phyloP scores from a whole-genome alignment of 1,284 basidiomycete genomes.

The Leccinum proliferum region DNA sequence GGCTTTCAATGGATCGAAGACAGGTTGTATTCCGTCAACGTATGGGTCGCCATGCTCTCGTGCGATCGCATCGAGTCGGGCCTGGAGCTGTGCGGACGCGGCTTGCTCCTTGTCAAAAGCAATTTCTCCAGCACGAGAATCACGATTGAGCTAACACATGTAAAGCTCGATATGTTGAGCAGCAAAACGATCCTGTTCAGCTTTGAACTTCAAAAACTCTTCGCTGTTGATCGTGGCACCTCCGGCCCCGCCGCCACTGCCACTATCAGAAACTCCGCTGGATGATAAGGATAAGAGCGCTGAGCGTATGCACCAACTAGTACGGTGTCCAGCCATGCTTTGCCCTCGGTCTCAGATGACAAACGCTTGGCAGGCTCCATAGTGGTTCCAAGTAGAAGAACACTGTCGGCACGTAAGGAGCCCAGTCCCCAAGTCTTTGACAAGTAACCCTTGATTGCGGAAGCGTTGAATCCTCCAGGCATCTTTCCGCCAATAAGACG shows the following conservation, averaged over 20 bases:
- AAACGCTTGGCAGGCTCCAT: conserved; percentile 95
- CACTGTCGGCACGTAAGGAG: conserved; percentile 81
- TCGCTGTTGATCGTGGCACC: conserved; percentile 95
- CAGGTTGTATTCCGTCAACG: conserved; percentile 91
- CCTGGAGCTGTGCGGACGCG: conserved; percentile 69
- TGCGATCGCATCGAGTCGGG: conserved; percentile 81
- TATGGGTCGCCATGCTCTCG: conserved; percentile 92
- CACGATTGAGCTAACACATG: conserved; percentile 93
- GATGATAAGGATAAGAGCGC: conserved; percentile 73
- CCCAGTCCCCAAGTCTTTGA: conserved; percentile 94
- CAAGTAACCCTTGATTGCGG: conserved; percentile 87
- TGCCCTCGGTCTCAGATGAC: conserved; percentile 87
- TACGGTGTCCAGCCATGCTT: conserved; percentile 88
- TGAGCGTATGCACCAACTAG: conserved; percentile 77
- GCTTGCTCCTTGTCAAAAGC: conserved; percentile 85
- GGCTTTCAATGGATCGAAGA: conserved; percentile 93
- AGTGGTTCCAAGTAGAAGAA: conserved; percentile 88
- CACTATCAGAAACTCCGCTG: conserved; percentile 56
- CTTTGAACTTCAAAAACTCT: conserved; percentile 95
- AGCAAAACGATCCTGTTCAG: conserved; percentile 90
- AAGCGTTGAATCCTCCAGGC: conserved; percentile 98
- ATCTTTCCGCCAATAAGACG: conserved; percentile 94
- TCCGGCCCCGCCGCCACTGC: conserved; percentile 57
- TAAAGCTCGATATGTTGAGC: conserved; percentile 93
- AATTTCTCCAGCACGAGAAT: conserved; percentile 89